Evolutionary conservation across 208 protist species (phyloP).

Genomic region (Lotmaria passim): DNA sequence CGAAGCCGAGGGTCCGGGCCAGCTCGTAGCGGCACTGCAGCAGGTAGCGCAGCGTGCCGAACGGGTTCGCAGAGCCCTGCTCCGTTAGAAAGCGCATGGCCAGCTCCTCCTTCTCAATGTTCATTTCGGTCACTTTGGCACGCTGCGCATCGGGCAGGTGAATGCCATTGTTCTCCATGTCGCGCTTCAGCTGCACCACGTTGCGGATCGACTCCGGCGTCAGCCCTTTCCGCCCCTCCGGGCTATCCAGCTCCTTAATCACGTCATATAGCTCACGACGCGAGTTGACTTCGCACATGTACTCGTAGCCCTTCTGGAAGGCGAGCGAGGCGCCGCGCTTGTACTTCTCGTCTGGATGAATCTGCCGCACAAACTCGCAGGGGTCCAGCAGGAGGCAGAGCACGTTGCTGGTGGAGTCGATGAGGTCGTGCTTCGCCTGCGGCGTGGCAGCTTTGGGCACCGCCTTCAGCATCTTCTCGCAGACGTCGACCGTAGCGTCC

Average conservation of each 20-base stretch:
- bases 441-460: conserved; percentile 68
- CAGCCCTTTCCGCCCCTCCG: conserved; percentile 67
- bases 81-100: conserved; percentile 84
- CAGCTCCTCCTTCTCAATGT: conserved; percentile 90
- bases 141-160: conserved; percentile 81
- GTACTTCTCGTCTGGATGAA: conserved; percentile 88
- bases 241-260: conserved; percentile 74
- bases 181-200: conserved; percentile 83
- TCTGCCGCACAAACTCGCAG: conserved; percentile 92
- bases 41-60: conserved; percentile 78
- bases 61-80: conserved; percentile 73
- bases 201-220: conserved; percentile 89
- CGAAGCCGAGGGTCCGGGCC: conserved; percentile 79
- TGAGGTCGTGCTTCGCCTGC: conserved; percentile 89
- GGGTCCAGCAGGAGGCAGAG: conserved; percentile 92
- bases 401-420: conserved; percentile 92
- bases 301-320: conserved; percentile 88
- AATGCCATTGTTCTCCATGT: conserved; percentile 95
- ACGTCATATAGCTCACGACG: conserved; percentile 86
- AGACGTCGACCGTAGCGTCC: conserved; percentile 76
- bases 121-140: conserved; percentile 82
- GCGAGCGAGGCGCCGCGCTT: conserved; percentile 76
- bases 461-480: conserved; percentile 71
- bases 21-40: conserved; percentile 86
- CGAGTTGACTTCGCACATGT: conserved; percentile 93